Evolutionary conservation across 108 stramenopile genomes (phyloP), one percentile per base, ranked within the genome.

Genomic region (Schizochytrium sp.): DNA sequence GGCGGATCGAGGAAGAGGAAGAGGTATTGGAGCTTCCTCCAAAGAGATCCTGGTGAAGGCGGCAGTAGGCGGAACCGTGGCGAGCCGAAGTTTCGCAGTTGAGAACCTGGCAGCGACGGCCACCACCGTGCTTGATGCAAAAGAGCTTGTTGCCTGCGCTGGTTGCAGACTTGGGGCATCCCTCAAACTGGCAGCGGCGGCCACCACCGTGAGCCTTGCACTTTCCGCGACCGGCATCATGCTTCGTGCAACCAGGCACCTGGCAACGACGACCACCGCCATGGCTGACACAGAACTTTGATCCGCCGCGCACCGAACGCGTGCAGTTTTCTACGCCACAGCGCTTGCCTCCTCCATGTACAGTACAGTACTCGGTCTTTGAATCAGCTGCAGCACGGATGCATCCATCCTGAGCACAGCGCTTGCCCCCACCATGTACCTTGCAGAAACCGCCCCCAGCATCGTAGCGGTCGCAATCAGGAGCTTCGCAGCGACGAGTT

Each of bases 81-180:
- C 76, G 76, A 40, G 76, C 76, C 47, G 76, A 83, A 53, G 76
- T 83, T 10, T 83, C 76, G 28, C 76, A 83, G 2, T 55, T 55
- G 2, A 55, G 17, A 10, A 55, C 50, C 28, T 49, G 50, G 89
- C 98, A 99, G 76, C 98, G 91, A 59, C 97, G 95, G 12, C 98
- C 98, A 47, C 98, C 98, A 13, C 98, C 98, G 91, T 99, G 98
- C 4, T 96, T 97, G 91, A 99, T 98, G 92, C 98, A 99, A 90
- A 97, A 97, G 46, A 96, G 50, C 76, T 83, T 83, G 47, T 83
- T 83, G 76, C 76, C 76, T 0, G 47, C 53, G 50, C 76, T 55
- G 15, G 76, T 83, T 1, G 76, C 76, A n/a, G 76, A 83, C 50
- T 55, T 49, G 47, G 53, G 50, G 76, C 76, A 83, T 47, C 76